Evolutionary conservation across 2,329 filamentous ascomycete species (phyloP).

Genomic region (Aspergillus calidoustus): DNA sequence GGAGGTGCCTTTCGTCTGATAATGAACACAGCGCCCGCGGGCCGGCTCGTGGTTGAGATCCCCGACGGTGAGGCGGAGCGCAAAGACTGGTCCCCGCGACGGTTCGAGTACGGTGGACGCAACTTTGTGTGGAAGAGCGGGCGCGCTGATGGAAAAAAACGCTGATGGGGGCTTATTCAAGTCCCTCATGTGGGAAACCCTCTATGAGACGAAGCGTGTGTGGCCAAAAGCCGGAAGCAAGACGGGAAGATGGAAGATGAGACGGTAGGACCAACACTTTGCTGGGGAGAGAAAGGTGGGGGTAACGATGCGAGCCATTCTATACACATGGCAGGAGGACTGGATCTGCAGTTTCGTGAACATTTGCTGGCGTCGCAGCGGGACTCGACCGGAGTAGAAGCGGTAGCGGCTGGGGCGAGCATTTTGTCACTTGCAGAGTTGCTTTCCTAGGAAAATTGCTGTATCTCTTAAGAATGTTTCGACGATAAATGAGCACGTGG

Average conservation of each 20-base stretch:
- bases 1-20: conserved; percentile 22
- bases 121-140: conserved; percentile 25
- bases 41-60: conserved; percentile 19
- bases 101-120: conserved; percentile 24
- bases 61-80: conserved; percentile 19
- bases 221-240: conserved; percentile 22
- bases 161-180: conserved; percentile 19
- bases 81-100: conserved; percentile 24
- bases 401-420: conserved; percentile 38
- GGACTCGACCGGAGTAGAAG: conserved; percentile 20
- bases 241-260: conserved; percentile 25
- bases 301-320: conserved; percentile 18
- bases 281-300: conserved; percentile 25
- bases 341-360: conserved; percentile 25
- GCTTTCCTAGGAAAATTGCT: background rate
- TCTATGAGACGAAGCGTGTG: conserved; percentile 25
- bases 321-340: conserved; percentile 21
- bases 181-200: conserved; percentile 22
- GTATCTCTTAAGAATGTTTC: background rate
- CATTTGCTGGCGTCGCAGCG: conserved; percentile 25
- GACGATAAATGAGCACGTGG: background rate
- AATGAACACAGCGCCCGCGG: conserved; percentile 19
- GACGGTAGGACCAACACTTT: conserved; percentile 20
- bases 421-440: background rate
- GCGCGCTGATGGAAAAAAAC: conserved; percentile 8